A percentile compares a stretch with the other conserved stretches of the same genome.
phyloP scores from a whole-genome alignment of 257 asterid species.

The Verbena officinalis region DNA sequence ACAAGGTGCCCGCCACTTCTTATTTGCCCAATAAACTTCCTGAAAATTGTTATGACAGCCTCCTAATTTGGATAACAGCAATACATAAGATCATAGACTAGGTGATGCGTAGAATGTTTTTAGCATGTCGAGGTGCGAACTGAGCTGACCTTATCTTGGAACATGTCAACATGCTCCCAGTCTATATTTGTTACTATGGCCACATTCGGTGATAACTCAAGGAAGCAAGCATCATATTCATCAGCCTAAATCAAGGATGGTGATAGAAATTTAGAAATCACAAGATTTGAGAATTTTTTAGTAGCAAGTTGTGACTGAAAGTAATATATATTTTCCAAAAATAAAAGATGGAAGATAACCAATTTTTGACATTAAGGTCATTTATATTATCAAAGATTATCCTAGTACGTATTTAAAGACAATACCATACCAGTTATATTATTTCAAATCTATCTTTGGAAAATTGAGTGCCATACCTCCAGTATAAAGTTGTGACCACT shows the following conservation, averaged over 20 bases:
- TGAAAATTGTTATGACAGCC: slow-evolving; percentile 34
- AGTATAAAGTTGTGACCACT: slow-evolving; percentile 36
- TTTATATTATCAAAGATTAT: not conserved
- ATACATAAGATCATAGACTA: slow-evolving; percentile 13
- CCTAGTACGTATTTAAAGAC: not conserved
- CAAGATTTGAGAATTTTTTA: too few species aligned
- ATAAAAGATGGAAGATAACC: too few species aligned
- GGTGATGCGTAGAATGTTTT: not conserved
- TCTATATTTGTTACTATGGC: slow-evolving; percentile 44
- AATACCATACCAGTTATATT: too few species aligned
- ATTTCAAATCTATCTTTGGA: not conserved
- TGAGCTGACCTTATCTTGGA: slow-evolving; percentile 35
- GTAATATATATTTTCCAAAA: too few species aligned
- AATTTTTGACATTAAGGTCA: slow-evolving; percentile 4
- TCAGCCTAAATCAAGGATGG: slow-evolving; percentile 39
- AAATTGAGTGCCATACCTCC: slow-evolving; percentile 36
- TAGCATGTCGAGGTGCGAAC: not conserved
- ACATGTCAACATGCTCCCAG: slow-evolving; percentile 51
- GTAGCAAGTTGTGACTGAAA: too few species aligned
- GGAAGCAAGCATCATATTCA: slow-evolving; percentile 51
- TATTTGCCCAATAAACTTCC: slow-evolving; percentile 37
- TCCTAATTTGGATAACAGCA: slow-evolving; percentile 27
- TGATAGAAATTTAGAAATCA: slow-evolving; percentile 9
- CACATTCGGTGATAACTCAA: slow-evolving; percentile 38
- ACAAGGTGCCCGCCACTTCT: slow-evolving; percentile 41